Evolutionary conservation across 345 rosid species (phyloP).

Genomic region (Euclidium syriacum): DNA sequence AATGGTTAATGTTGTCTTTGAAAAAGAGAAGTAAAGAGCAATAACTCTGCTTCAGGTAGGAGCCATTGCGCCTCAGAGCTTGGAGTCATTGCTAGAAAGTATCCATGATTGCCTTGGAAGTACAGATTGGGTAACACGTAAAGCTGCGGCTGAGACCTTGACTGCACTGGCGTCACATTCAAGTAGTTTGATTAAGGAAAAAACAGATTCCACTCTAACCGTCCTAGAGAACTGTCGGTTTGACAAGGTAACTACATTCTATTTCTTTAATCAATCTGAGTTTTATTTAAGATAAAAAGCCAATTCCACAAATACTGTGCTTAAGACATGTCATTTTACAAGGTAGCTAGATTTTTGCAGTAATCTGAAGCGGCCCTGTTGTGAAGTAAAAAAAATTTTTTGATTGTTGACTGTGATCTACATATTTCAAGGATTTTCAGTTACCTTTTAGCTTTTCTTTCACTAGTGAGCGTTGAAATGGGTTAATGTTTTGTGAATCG

Average conservation of each 20-base stretch:
- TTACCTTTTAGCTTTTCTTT: not conserved
- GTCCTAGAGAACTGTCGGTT: conserved; percentile 81
- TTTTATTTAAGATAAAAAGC: not conserved
- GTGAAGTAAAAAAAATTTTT: not conserved
- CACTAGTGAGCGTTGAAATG: not conserved
- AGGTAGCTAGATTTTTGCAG: not conserved
- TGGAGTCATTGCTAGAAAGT: conserved; percentile 71
- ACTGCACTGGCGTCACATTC: conserved; percentile 76
- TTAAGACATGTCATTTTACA: not conserved
- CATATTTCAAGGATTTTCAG: conserved; percentile 1
- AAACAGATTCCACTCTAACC: conserved; percentile 56
- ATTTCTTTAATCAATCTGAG: conserved; percentile 1
- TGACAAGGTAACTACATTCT: conserved; percentile 66
- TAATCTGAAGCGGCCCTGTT: not conserved
- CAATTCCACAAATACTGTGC: not conserved
- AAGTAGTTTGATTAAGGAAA: conserved; percentile 58
- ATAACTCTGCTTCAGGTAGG: conserved; percentile 58
- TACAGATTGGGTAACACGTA: conserved; percentile 95
- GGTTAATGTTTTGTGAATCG: conserved; percentile 1
- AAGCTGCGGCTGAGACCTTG: conserved; percentile 92
- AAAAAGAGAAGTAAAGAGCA: conserved; percentile 8
- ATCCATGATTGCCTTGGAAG: conserved; percentile 88
- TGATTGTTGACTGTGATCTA: not conserved
- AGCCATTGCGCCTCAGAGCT: conserved; percentile 80
- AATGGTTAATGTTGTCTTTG: not conserved